phyloP scores from a whole-genome alignment of 164 flowering plant genomes.

The Stephania cephalantha region DNA sequence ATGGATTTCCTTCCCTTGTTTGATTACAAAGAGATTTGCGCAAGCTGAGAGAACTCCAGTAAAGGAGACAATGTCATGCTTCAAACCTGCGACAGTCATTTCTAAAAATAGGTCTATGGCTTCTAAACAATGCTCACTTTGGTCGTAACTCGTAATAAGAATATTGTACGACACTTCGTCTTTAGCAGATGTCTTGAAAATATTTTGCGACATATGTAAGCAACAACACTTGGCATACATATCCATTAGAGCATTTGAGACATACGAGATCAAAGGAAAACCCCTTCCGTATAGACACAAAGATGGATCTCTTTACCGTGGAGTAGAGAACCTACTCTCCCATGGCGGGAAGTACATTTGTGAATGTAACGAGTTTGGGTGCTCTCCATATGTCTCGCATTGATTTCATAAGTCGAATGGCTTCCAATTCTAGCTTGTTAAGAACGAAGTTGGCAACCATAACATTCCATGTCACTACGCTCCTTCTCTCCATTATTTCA shows the following conservation, averaged over 20 bases:
- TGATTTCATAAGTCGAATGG: conserved; percentile 21
- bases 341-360: conserved; percentile 46
- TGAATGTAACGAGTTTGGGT: conserved; percentile 34
- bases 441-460: conserved; percentile 40
- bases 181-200: conserved; percentile 27
- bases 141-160: conserved; percentile 36
- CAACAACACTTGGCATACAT: conserved; percentile 40
- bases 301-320: conserved; percentile 43
- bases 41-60: conserved; percentile 16
- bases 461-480: conserved; percentile 63
- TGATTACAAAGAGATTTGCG: background rate
- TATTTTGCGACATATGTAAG: conserved; percentile 25
- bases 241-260: conserved; percentile 41
- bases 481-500: conserved; percentile 24
- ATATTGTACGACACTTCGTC: conserved; percentile 43
- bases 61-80: conserved; percentile 28
- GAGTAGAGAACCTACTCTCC: conserved; percentile 27
- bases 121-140: conserved; percentile 15
- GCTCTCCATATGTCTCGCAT: conserved; percentile 30
- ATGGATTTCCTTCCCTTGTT: conserved; percentile 11
- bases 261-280: conserved; percentile 23
- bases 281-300: conserved; percentile 28
- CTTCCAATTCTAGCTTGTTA: conserved; percentile 25
- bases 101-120: conserved; percentile 23
- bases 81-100: conserved; percentile 22